Evolutionary conservation across 345 rosid genomes (phyloP).

Genomic region (Arabidopsis arenosa): DNA sequence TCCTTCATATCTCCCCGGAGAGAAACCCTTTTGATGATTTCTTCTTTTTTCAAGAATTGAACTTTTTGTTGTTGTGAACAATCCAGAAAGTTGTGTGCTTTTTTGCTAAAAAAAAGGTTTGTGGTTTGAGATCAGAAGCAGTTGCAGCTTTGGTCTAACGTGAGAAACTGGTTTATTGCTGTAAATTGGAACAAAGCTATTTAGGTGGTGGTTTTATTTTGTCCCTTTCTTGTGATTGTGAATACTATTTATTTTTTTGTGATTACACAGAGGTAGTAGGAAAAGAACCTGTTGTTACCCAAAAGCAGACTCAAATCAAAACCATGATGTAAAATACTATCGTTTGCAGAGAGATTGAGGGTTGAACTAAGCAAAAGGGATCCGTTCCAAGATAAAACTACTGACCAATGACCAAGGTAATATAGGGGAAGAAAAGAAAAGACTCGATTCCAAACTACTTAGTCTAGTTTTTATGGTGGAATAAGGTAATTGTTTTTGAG

Average conservation of each 20-base stretch:
- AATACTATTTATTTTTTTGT: not conserved
- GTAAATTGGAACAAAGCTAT: constrained; percentile 45
- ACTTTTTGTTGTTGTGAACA: constrained; percentile 24
- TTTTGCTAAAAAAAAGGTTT: constrained; percentile 6
- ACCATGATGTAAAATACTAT: no score
- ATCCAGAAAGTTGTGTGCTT: constrained; percentile 28
- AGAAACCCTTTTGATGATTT: constrained; percentile 57
- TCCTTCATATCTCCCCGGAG: constrained; percentile 79
- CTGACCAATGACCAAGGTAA: no score
- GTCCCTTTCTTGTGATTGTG: constrained; percentile 1
- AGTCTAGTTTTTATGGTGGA: no score
- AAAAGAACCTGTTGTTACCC: no score
- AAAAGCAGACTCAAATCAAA: no score
- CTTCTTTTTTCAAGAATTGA: constrained; percentile 43
- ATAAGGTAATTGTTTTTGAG: no score
- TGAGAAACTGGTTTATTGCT: constrained; percentile 39
- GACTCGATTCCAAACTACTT: no score
- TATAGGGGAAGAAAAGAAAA: no score
- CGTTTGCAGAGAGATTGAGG: no score
- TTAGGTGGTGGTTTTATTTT: constrained; percentile 32
- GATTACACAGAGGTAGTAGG: no score
- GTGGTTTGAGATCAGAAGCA: constrained; percentile 34
- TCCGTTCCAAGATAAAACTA: no score
- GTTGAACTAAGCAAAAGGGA: no score
- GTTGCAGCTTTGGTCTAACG: constrained; percentile 29